Base-by-base conservation (phyloP, 1,284 basidiomycete species). In the Sanguinoderma infundibulare region DNA sequence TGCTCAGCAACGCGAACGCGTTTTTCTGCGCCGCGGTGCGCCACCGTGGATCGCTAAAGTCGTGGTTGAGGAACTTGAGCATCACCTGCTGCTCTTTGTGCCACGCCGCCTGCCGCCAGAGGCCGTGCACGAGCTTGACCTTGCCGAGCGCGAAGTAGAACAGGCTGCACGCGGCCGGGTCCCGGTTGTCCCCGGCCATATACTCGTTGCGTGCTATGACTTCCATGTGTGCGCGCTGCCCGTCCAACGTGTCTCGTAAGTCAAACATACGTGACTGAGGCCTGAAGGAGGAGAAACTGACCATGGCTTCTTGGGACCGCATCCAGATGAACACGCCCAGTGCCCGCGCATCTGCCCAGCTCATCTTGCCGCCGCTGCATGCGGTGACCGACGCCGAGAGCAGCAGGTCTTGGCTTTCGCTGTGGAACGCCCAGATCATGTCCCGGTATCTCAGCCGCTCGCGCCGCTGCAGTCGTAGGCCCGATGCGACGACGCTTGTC, bases 91-190 rank as follows among this genome's bases (percentile, higher is more conserved):
- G 95, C 68, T 99, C 98, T 63, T 89, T 92, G 70, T 99, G 96
- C 83, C 96, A 97, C 2, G 89, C 87, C 0, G 96, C 95, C 73
- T 98, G 97, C 66, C 93, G 86, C 98, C 98, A 99, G 3, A 99
- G 82, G 1, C 95, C 94, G 67, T 95, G 92, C 0, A 99, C 94
- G 15, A 98, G 85, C 72, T 95, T 94, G 57, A 87, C 85, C 74
- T 98, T 98, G 40, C 94, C 92, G 1, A 99, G 79, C 2, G 98
- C 96, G 69, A 98, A 98, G 77, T 98, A 99, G 75, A 94, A 92
- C 38, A 99, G 79, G 17, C 94, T 96, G 71, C 95, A 96, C 10
- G 85, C 78, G 6, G 91, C 92, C 1, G 98, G 98, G 76, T 99
- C 95, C 15, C 95, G 88, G 55, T 84, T 83, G 24, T 95, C 93